These are phyloP conservation scores for Castanopsis chinensis DNA, from an alignment of 306 rosid genomes.

Conservation along the genomic window DNA sequence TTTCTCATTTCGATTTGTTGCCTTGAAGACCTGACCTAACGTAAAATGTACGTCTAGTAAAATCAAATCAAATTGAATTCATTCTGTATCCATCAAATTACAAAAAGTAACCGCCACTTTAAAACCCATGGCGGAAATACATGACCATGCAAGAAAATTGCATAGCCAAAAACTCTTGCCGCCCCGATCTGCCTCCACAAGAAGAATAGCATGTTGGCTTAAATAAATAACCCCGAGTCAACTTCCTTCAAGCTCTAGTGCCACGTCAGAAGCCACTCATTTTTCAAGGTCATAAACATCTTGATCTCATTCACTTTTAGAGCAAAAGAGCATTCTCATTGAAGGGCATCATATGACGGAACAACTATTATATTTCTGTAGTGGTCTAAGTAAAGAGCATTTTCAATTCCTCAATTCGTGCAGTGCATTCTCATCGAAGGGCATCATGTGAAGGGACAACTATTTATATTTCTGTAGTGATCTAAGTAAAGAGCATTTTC, in stretches of 20 bases:
- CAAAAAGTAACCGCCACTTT: not conserved
- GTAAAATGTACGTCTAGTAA: not conserved
- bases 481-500: conserved; percentile 84
- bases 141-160: not conserved
- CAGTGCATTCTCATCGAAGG: conserved; percentile 12
- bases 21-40: not conserved
- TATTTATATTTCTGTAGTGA: not conserved
- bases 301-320: conserved; percentile 1
- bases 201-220: not conserved
- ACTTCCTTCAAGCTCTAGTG: conserved; percentile 3
- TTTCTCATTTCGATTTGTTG: no score
- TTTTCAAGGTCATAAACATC: not conserved
- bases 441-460: not conserved
- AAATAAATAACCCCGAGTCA: not conserved
- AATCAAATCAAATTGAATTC: not conserved
- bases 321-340: not conserved
- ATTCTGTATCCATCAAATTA: not conserved
- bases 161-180: not conserved
- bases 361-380: conserved; percentile 8
- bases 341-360: not conserved
- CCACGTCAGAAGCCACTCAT: conserved; percentile 19
- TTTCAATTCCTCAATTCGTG: conserved; percentile 87
- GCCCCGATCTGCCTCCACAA: not conserved
- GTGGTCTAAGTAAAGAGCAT: conserved; percentile 71
- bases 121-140: not conserved